Conservation (phyloP, 345 rosid genomes). For the Passiflora organensis region DNA sequence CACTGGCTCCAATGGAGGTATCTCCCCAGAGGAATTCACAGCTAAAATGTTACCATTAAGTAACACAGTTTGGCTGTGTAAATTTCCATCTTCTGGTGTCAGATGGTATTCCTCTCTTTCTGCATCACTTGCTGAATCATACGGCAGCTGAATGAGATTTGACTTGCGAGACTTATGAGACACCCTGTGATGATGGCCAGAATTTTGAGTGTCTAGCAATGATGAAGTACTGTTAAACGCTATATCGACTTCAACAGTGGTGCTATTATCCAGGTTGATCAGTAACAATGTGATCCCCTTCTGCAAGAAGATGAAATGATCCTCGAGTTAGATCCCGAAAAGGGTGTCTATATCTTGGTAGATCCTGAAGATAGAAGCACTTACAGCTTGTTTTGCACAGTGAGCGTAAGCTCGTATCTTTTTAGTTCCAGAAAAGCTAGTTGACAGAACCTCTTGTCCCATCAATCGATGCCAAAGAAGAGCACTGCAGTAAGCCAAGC, state of each 20-base stretch:
- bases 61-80: no score
- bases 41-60: conserved; percentile 53
- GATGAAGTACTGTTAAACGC: conserved; percentile 29
- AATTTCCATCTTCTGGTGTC: no score
- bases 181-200: conserved; percentile 25
- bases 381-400: conserved; percentile 71
- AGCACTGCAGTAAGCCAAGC: conserved; percentile 50
- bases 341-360: no score
- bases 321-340: no score
- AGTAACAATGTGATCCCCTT: conserved; percentile 61
- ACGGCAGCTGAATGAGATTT: conserved; percentile 10
- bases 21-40: conserved; percentile 53
- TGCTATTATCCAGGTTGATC: conserved; percentile 68
- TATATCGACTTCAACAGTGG: conserved; percentile 40
- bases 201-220: no score
- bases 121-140: conserved; percentile 16
- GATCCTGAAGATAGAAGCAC: no score
- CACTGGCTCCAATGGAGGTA: conserved; percentile 58
- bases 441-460: conserved; percentile 50
- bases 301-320: conserved; percentile 58
- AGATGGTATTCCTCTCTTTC: conserved; percentile 83
- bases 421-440: conserved; percentile 57
- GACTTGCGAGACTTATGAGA: not conserved
- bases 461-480: no score
- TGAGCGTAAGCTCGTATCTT: conserved; percentile 83